Conservation (phyloP, 805 yeast genomes). For the Kluyveromyces starmeri region DNA sequence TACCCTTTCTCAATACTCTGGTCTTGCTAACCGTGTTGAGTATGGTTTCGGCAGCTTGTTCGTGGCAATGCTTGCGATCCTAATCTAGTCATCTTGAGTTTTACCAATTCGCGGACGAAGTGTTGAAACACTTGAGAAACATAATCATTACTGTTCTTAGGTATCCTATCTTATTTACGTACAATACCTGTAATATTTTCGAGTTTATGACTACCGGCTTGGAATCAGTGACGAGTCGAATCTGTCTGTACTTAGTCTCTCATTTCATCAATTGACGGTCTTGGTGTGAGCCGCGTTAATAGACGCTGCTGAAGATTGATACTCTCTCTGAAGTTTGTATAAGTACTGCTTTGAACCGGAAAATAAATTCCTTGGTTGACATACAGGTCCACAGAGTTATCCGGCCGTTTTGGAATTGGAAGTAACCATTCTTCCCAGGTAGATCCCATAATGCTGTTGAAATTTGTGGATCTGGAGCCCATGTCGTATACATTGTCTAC, state of each 20-base stretch:
- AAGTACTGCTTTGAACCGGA: conserved; percentile 27
- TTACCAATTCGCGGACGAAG: too few species aligned
- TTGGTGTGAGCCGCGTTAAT: conserved; percentile 24
- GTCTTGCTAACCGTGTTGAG: conserved; percentile 11
- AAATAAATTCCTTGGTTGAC: conserved; percentile 44
- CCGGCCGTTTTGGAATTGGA: conserved; percentile 37
- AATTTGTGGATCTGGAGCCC: conserved; percentile 49
- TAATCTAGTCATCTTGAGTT: neutral
- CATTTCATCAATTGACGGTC: conserved; percentile 22
- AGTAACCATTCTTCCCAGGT: conserved; percentile 59
- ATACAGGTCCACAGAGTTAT: conserved; percentile 22
- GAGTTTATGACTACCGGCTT: too few species aligned
- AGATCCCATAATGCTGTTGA: conserved; percentile 67
- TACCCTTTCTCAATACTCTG: conserved; percentile 9
- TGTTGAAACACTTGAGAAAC: too few species aligned
- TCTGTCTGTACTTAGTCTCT: too few species aligned
- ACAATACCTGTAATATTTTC: too few species aligned
- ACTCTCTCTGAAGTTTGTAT: conserved; percentile 34
- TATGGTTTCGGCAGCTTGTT: conserved; percentile 11
- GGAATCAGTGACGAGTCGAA: too few species aligned
- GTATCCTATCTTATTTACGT: too few species aligned
- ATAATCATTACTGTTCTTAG: too few species aligned
- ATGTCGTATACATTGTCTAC: conserved; percentile 69
- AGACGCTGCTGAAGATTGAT: conserved; percentile 24
- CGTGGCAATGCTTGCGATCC: conserved; percentile 6